Evolutionary conservation across 2,329 filamentous ascomycete species (phyloP).

Genomic region (Talaromyces sp.): DNA sequence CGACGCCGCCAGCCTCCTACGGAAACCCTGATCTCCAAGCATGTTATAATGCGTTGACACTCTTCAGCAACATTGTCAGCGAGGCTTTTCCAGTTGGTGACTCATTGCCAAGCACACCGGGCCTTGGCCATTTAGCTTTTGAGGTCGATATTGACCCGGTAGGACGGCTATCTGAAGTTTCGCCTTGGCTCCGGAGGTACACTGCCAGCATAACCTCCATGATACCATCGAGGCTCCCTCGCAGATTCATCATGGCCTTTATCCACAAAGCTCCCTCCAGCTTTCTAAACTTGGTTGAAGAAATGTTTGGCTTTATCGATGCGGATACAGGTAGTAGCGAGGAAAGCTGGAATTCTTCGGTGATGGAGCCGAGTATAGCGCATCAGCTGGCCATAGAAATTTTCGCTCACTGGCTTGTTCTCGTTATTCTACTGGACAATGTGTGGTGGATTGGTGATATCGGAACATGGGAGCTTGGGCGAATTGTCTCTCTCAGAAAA

Average conservation of each 20-base stretch:
- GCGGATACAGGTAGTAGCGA: background rate
- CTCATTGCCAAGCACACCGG: slow-evolving; percentile 9
- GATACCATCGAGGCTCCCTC: slow-evolving; percentile 25
- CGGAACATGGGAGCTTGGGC: slow-evolving; percentile 21
- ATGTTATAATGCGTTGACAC: slow-evolving; percentile 15
- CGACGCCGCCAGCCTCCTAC: background rate
- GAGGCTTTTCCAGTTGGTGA: slow-evolving; percentile 10
- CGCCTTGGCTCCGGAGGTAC: slow-evolving; percentile 33
- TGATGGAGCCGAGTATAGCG: slow-evolving; percentile 7
- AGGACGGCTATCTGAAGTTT: slow-evolving; percentile 18
- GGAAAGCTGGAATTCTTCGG: slow-evolving; percentile 3
- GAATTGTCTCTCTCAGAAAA: slow-evolving; percentile 18
- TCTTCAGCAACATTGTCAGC: slow-evolving; percentile 19
- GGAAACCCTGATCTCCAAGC: slow-evolving; percentile 8
- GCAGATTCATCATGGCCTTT: slow-evolving; percentile 38
- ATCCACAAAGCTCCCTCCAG: slow-evolving; percentile 32
- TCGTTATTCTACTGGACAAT: slow-evolving; percentile 25
- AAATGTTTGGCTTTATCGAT: slow-evolving; percentile 17
- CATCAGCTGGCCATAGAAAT: slow-evolving; percentile 20
- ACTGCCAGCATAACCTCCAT: slow-evolving; percentile 31
- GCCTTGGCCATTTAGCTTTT: background rate
- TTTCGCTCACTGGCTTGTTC: slow-evolving; percentile 29
- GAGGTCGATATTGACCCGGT: slow-evolving; percentile 4
- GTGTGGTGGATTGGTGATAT: slow-evolving; percentile 31
- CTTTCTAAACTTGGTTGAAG: slow-evolving; percentile 32